Conservation (phyloP, 345 rosid species). For the Pugionium dolabratum region DNA sequence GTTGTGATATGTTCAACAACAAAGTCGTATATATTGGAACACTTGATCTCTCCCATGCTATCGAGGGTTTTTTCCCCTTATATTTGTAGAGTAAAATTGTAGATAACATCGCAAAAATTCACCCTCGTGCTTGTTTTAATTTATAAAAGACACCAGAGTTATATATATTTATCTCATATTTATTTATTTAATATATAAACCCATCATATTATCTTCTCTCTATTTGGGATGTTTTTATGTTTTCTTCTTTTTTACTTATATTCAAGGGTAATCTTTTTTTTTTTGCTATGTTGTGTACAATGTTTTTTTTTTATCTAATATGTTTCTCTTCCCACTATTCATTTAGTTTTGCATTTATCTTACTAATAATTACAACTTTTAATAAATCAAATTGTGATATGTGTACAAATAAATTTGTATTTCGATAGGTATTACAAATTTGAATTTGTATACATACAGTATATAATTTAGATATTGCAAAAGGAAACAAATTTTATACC, state of each 20-base stretch:
- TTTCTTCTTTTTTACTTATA: not conserved
- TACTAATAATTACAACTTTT: not conserved
- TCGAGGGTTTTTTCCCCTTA: too few relatives aligned
- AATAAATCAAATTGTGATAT: not conserved
- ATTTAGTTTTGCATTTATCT: not conserved
- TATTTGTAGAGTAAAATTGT: too few relatives aligned
- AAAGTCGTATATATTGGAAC: too few relatives aligned
- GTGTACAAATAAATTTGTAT: not conserved
- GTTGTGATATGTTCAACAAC: too few relatives aligned
- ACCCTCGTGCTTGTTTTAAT: too few relatives aligned
- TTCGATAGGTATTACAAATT: not conserved
- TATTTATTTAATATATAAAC: too few relatives aligned
- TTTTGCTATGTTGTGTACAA: constrained; percentile 1
- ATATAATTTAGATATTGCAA: not conserved
- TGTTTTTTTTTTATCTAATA: not conserved
- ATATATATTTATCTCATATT: too few relatives aligned
- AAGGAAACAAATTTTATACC: not conserved
- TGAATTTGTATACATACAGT: not conserved
- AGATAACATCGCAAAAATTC: too few relatives aligned
- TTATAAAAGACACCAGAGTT: too few relatives aligned
- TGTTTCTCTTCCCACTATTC: not conserved
- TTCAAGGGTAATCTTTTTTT: not conserved
- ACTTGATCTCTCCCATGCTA: too few relatives aligned
- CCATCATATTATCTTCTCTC: not conserved
- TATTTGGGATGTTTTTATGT: not conserved